A percentile compares a stretch with the other conserved stretches of the same genome.
Evolutionary conservation across 257 asterid species (phyloP).

Genomic region (Verbena officinalis): DNA sequence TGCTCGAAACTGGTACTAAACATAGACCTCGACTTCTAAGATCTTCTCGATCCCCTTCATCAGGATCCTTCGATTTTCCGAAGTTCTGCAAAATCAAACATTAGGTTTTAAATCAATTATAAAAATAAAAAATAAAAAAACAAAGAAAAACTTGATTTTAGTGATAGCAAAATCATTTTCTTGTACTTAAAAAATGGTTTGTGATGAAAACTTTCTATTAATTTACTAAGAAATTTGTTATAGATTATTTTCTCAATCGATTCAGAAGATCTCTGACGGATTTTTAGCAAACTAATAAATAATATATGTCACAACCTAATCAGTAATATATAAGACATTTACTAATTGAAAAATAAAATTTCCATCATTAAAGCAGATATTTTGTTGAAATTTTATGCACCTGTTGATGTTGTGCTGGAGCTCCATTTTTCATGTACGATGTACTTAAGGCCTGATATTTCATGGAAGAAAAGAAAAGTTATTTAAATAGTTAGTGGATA

Average conservation of each 20-base stretch:
- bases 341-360: too few species aligned
- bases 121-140: background rate
- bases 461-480: background rate
- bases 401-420: conserved; percentile 68
- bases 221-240: too few species aligned
- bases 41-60: conserved; percentile 62
- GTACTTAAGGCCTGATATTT: conserved; percentile 61
- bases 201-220: too few species aligned
- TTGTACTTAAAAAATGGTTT: too few species aligned
- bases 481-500: background rate
- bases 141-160: background rate
- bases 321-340: too few species aligned
- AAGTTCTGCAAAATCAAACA: conserved; percentile 35
- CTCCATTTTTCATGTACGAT: conserved; percentile 90
- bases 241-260: too few species aligned
- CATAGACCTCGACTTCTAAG: conserved; percentile 88
- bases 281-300: too few species aligned
- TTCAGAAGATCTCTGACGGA: too few species aligned
- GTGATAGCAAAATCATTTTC: too few species aligned
- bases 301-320: too few species aligned
- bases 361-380: too few species aligned
- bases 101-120: background rate
- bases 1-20: conserved; percentile 84
- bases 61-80: conserved; percentile 59
- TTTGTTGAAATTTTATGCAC: conserved; percentile 30